Base-by-base conservation (phyloP, 1,284 basidiomycete species). In the Phaffia rhodozyma region DNA sequence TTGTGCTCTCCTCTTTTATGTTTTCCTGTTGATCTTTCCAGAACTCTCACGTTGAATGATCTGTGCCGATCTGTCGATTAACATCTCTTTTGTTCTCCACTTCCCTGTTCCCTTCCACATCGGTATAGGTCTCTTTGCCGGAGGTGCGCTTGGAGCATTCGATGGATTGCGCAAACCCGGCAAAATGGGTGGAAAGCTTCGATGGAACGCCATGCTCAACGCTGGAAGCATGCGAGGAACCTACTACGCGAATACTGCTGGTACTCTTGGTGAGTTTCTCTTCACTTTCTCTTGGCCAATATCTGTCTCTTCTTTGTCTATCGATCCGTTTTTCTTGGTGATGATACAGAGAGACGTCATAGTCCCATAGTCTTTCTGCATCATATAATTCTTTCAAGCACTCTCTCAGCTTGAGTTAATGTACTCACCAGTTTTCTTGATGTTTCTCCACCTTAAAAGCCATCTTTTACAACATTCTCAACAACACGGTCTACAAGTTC, bases 201-300 rank as follows among this genome's bases (percentile, higher is more conserved):
- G 96, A 79, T 86, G 98, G 79, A 99, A 98, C 79, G 93, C 91
- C 71, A 80, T 98, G 66, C 83, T 98, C 71, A 99, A 98, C 81
- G 88, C 91, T 74, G 85, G 97, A 74, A 97, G 94, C 67, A 82
- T 94, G 77, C 84, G 96, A 78, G 96, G 96, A 54, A 93, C 89
- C 60, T 97, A 97, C 78, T 86, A 97, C 76, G 96, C 93, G 72
- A 99, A 98, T 81, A 97, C 91, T 73, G 90, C 93, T 74, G 96
- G 96, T 76, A 89, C 97, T 68, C 80, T 98, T 69, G 94, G 93
- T 96, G 72, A 68, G 79, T 74, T 43, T 62, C 30, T 48, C 60
- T 34, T 55, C n/a, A n/a, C n/a, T 25, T 55, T 61, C 67, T 65
- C 5, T 53, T 32, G 32, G 57, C 34, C 38, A 50, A 34, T 52